Base-by-base conservation (phyloP, 768 basidiomycete genomes). In the Xanthoconium stramineum region DNA sequence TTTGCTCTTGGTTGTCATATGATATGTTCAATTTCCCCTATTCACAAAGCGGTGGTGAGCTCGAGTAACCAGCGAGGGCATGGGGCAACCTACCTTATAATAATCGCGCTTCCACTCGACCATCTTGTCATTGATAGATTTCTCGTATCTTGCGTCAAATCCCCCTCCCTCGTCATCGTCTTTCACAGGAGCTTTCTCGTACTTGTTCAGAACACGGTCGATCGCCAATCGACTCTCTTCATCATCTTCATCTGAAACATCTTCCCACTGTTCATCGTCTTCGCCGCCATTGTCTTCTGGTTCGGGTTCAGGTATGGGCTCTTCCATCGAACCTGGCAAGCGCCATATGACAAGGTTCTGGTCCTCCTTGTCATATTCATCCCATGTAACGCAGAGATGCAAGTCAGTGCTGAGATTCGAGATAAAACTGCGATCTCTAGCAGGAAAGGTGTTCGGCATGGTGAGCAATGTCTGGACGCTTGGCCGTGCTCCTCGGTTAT, bases 31-130 rank as follows among this genome's bases (percentile, higher is more conserved):
- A 74, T 73, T 99, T 99, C 36, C 84, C 89, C 92, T 96, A 55
- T 36, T 38, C 15, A 11, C 28, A 47, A 11, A 54, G n/a, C 4
- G 30, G 37, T 28, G 33, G 39, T 70, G 43, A 72, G 56, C 50
- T 53, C n/a, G 15, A n/a, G 50, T 10, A n/a, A 53, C 35, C 3
- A 33, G n/a, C 32, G 20, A 40, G 3, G 9, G 12, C 28, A 17
- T 53, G 12, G 19, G 6, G 64, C 77, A 55, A 92, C 93, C 76
- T 50, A 94, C 94, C 81, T 80, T 80, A 74, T 98, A 99, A 75
- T 99, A 98, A 3, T 72, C 76, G 57, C 83, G 74, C 77, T 97
- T 97, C 95, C 95, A 98, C 63, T 89, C 86, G 39, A 85, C 84
- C 88, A 98, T 90, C 76, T 91, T 94, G 65, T 88, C 83, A 61